phyloP scores from a whole-genome alignment of 345 rosid genomes.

The Pelargonium nanum region DNA sequence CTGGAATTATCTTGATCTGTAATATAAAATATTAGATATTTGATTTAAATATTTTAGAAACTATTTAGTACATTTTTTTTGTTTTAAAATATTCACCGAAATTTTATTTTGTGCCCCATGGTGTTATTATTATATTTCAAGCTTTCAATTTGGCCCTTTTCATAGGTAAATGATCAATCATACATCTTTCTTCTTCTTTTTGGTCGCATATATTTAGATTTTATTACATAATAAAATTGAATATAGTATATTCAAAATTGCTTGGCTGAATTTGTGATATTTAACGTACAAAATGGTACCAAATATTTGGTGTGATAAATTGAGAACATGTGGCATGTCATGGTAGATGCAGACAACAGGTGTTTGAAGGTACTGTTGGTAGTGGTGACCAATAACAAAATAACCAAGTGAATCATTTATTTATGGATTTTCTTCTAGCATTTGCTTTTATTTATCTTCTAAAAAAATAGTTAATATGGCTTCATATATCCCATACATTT shows the following conservation, averaged over 20 bases:
- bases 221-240: neutral
- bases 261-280: neutral
- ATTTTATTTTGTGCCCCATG: neutral
- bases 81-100: neutral
- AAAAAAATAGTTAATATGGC: no score
- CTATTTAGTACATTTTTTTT: no score
- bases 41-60: no score
- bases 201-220: no score
- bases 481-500: no score
- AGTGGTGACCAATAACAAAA: no score
- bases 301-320: neutral
- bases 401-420: no score
- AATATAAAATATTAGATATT: neutral
- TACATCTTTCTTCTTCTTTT: neutral
- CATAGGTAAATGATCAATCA: no score
- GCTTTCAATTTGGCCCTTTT: no score
- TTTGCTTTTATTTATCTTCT: no score
- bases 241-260: neutral
- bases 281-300: neutral
- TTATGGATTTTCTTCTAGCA: no score
- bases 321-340: neutral
- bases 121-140: neutral
- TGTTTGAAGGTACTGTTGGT: neutral
- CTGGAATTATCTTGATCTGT: neutral
- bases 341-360: neutral